phyloP scores from a whole-genome alignment of 2,329 filamentous ascomycete genomes.

The Triangularia verruculosa region DNA sequence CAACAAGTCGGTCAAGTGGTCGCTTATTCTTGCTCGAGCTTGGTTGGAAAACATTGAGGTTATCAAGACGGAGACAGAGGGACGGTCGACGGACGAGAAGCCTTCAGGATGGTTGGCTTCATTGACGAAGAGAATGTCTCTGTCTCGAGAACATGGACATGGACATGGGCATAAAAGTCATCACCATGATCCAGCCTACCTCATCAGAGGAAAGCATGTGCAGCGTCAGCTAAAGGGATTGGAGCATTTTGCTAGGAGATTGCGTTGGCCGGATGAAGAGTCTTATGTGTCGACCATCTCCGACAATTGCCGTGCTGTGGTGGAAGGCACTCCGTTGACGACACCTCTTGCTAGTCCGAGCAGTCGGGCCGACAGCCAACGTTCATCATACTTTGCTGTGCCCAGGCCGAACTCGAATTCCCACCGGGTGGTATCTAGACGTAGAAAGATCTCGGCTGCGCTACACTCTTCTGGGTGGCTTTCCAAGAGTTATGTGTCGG shows the following conservation, averaged over 20 bases:
- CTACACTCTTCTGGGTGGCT: conserved; percentile 63
- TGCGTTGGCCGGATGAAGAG: conserved; percentile 62
- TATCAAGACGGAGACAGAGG: conserved; percentile 41
- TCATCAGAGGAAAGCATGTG: conserved; percentile 53
- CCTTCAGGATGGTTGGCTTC: conserved; percentile 54
- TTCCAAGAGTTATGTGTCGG: conserved; percentile 65
- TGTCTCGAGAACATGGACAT: conserved; percentile 37
- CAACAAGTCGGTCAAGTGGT: conserved; percentile 63
- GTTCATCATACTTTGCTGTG: conserved; percentile 55
- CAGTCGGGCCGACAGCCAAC: conserved; percentile 36
- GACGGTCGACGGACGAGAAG: conserved; percentile 32
- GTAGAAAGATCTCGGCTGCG: conserved; percentile 54
- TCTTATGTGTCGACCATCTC: conserved; percentile 47
- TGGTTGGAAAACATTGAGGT: conserved; percentile 69
- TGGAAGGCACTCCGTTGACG: conserved; percentile 41
- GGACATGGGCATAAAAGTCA: conserved; percentile 35
- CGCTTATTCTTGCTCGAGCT: conserved; percentile 58
- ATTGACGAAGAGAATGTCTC: conserved; percentile 52
- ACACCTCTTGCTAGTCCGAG: conserved; percentile 38
- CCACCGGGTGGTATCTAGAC: conserved; percentile 40
- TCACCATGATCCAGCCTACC: conserved; percentile 41
- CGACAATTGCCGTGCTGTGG: conserved; percentile 45
- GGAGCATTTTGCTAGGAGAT: conserved; percentile 59
- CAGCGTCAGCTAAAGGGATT: conserved; percentile 60
- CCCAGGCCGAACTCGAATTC: conserved; percentile 28